A percentile compares a stretch with the other conserved stretches of the same genome.
These are phyloP conservation scores for Phaeosphaeriaceae sp. DNA, from an alignment of 2,329 filamentous ascomycete genomes.

Conservation along the genomic window DNA sequence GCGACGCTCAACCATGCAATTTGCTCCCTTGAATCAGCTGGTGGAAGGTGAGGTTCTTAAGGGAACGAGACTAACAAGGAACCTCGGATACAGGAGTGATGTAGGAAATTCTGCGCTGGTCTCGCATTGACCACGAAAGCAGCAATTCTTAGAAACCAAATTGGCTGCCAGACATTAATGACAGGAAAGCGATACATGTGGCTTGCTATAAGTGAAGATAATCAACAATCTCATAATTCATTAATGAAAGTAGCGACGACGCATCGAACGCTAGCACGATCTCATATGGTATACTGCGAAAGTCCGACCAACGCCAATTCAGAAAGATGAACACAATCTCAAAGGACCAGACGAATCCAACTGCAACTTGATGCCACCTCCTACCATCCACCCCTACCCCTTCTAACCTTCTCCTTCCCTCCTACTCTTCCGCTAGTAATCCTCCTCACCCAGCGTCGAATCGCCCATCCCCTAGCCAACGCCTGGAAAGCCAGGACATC, in stretches of 20 bases:
- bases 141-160: neutral
- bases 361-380: neutral
- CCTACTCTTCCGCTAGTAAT: conserved; percentile 36
- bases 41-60: too few species aligned
- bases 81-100: too few species aligned
- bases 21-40: too few species aligned
- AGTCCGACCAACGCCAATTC: neutral
- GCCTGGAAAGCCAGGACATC: conserved; percentile 54
- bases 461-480: conserved; percentile 52
- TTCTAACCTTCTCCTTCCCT: conserved; percentile 44
- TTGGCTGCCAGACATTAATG: neutral
- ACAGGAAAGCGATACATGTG: neutral
- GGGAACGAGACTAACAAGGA: too few species aligned
- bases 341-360: neutral
- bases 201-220: neutral
- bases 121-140: too few species aligned
- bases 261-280: neutral
- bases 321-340: neutral
- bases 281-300: conserved; percentile 5
- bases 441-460: conserved; percentile 41
- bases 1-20: too few species aligned
- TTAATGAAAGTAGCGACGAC: neutral
- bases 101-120: too few species aligned
- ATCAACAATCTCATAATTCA: neutral
- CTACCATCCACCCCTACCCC: conserved; percentile 48